These are phyloP conservation scores for Periconia macrospinosa DNA, from an alignment of 2,329 filamentous ascomycete genomes.

Conservation along the genomic window DNA sequence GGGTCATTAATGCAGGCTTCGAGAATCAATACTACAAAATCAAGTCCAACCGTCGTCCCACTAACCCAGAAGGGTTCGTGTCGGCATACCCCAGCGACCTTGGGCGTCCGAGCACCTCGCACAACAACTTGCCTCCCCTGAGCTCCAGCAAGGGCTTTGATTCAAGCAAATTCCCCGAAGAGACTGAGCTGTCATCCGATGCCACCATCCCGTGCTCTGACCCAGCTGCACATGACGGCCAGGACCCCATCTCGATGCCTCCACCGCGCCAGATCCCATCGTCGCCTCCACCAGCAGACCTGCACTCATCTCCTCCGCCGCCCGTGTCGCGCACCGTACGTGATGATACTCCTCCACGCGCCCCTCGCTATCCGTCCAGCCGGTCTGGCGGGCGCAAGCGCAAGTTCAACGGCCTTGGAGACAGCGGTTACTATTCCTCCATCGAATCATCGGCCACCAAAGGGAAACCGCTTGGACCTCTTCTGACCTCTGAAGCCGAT, in stretches of 20 bases:
- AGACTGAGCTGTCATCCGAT: constrained; percentile 54
- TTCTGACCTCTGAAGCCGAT: constrained; percentile 73
- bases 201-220: constrained; percentile 56
- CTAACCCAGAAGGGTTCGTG: constrained; percentile 46
- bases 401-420: constrained; percentile 78
- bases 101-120: constrained; percentile 42
- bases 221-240: constrained; percentile 52
- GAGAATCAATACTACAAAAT: constrained; percentile 89
- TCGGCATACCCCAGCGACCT: constrained; percentile 35
- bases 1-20: constrained; percentile 88
- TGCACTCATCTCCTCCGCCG: constrained; percentile 93
- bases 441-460: constrained; percentile 87
- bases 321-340: constrained; percentile 66
- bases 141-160: constrained; percentile 50
- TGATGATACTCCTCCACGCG: constrained; percentile 76
- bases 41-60: constrained; percentile 65
- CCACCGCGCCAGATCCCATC: constrained; percentile 59
- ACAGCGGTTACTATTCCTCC: constrained; percentile 97
- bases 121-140: constrained; percentile 36
- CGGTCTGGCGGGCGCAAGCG: constrained; percentile 70
- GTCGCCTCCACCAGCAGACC: constrained; percentile 69
- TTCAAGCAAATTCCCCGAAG: constrained; percentile 53
- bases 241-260: constrained; percentile 46
- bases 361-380: constrained; percentile 63
- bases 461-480: constrained; percentile 63